Base-by-base conservation (phyloP, 2,329 filamentous ascomycete genomes). In the Colletotrichum zoysiae region DNA sequence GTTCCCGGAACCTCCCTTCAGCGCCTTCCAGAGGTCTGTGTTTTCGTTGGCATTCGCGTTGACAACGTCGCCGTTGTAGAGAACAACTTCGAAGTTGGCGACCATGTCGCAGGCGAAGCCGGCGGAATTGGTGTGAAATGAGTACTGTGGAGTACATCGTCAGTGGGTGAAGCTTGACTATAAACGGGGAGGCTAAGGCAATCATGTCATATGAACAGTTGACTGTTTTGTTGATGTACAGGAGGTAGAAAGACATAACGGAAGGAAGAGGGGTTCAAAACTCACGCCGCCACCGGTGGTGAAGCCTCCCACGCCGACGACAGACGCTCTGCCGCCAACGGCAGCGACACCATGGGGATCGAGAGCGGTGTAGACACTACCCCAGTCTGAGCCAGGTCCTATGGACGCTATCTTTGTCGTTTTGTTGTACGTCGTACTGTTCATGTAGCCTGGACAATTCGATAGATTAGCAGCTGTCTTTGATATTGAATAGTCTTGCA, bases 1-100 rank as follows among this genome's bases (percentile, higher is more conserved):
- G 75, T 86, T 87, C 55, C 80, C 82, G 5, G 81, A 80, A n/a
- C 86, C 85, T 8, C 85, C 86, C 66, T 84, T 83, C 1, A 86
- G 77, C 0, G 84, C 85, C 66, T 80, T 81, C 76, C 79, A 86
- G 1, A 87, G 79, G 50, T 86, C 84, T 0, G 76, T 14, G 63
- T 86, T 80, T 9, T 79, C 67, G 0, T 77, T 58, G 0, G 74
- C 74, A 59, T 82, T 85, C 18, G 81, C 84, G 7, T 83, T 81
- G 35, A 86, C 76, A 23, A 86, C 79, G 1, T 72, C 65, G 6
- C 85, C 84, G 57, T 81, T 76, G 0, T 80, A 80, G 0, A 85
- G 79, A 2, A 87, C 84, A 38, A 87, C 79, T 66, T 85, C 80
- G 46, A 80, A 84, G 65, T 81, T 83, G 26, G 75, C 73, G 2